These are phyloP conservation scores for Wickerhamomyces rabaulensis DNA, from an alignment of 805 yeast species.

Conservation along the genomic window DNA sequence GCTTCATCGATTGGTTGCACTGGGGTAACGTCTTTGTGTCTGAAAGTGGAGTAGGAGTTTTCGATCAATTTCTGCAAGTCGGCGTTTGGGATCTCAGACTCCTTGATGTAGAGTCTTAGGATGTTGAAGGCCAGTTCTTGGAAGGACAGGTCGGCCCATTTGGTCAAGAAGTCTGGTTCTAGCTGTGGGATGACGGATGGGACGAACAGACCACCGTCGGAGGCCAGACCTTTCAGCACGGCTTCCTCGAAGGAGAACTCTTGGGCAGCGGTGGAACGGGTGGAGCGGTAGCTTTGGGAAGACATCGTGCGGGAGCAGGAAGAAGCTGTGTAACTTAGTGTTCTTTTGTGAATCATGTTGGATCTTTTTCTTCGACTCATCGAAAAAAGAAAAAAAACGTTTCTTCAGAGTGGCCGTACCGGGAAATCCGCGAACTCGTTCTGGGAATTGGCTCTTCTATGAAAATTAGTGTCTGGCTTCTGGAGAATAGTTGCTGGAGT, in stretches of 20 bases:
- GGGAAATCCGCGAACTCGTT: not conserved
- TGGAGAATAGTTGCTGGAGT: too few relatives aligned
- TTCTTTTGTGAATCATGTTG: not conserved
- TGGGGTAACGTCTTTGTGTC: conserved; percentile 87
- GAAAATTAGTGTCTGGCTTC: too few relatives aligned
- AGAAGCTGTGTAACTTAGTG: not conserved
- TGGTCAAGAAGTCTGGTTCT: conserved; percentile 42
- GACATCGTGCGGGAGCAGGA: conserved; percentile 10
- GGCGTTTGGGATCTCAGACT: conserved; percentile 63
- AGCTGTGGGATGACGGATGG: conserved; percentile 79
- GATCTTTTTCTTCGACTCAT: not conserved
- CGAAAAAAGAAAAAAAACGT: not conserved
- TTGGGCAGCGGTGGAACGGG: conserved; percentile 55
- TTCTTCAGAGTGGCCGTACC: not conserved
- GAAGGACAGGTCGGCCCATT: conserved; percentile 75
- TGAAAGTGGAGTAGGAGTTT: conserved; percentile 85
- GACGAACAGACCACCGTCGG: conserved; percentile 93
- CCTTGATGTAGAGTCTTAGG: conserved; percentile 70
- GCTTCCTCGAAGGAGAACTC: conserved; percentile 71
- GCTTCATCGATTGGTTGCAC: conserved; percentile 52
- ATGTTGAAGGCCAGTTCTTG: conserved; percentile 85
- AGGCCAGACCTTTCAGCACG: conserved; percentile 85
- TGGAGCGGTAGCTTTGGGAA: conserved; percentile 70
- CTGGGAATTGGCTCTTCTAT: not conserved
- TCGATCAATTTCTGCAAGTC: conserved; percentile 61